Base-by-base conservation (phyloP, 371 early-diverging fungal species). In the Smittium culicis region DNA sequence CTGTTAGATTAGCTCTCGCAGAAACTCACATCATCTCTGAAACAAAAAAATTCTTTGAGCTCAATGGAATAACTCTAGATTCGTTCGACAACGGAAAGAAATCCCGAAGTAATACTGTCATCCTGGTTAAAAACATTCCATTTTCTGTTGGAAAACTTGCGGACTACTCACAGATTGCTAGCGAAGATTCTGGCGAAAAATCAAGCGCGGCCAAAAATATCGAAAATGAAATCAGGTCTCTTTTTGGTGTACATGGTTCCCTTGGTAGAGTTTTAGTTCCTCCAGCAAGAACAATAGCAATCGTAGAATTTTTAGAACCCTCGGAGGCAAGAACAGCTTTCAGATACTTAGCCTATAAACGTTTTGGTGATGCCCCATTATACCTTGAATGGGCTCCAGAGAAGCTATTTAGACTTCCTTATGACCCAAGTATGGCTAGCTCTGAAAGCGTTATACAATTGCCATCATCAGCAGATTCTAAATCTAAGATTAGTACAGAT, bases 11-110 rank as follows among this genome's bases (percentile, higher is more conserved):
- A 62, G 96, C 98, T 0, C 81, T 96, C 54, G 98, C 98, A 24
- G 98, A 98, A 78, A 96, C 98, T 0, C 89, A 95, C 69, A 86
- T 98, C 61, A 85, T 96, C 63, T 83, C 82, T 73, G 95, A 96
- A 72, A 96, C 96, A 24, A 95, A 95, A 73, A 77, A 84, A 59
- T 96, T 85, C 70, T 83, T 97, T 69, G 89, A 90, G 72, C 82
- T 88, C 69, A 86, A 92, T 61, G 95, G 95, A 27, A 86, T 96
- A 64, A 73, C 78, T 17, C 76, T 94, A 33, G 86, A 88, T 64
- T 77, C 86, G 0, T 94, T 93, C 77, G 83, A 76, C 62, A 20
- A 28, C 2, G 56, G 35, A 54, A 78, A 80, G 64, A 86, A 87
- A 70, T 83, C 85, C 45, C 83, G 94, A 56, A 90, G 91, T 72